Conservation (phyloP, 2,329 filamentous ascomycete species). For the Calonectria fujianensis region DNA sequence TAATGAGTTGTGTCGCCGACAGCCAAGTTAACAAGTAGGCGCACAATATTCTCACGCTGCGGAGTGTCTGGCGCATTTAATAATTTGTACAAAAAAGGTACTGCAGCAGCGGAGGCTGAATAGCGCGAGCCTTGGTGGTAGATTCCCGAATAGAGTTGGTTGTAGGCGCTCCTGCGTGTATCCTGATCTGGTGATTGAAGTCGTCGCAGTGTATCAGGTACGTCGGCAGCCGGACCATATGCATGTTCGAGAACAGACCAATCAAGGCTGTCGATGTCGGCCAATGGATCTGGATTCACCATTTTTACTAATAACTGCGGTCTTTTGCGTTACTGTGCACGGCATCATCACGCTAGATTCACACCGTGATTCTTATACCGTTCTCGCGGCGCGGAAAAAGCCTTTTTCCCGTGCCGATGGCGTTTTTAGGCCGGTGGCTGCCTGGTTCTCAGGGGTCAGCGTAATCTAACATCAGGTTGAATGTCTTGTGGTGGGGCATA, state of each 20-base stretch:
- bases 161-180: background rate
- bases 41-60: background rate
- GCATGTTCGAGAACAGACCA: slow-evolving; percentile 4
- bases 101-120: background rate
- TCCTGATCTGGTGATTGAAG: background rate
- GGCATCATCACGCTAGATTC: background rate
- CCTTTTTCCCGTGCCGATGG: slow-evolving; percentile 1
- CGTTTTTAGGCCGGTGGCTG: background rate
- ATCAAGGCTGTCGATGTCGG: background rate
- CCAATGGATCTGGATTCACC: background rate
- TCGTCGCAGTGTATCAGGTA: background rate
- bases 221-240: background rate
- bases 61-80: background rate
- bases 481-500: background rate
- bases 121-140: slow-evolving; percentile 7
- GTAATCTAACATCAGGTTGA: background rate
- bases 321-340: background rate
- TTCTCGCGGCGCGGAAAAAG: background rate
- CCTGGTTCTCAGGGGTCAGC: background rate
- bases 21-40: background rate
- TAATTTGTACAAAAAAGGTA: background rate
- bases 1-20: background rate
- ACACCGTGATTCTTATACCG: background rate
- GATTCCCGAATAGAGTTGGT: background rate
- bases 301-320: background rate